phyloP scores from a whole-genome alignment of 306 rosid species.

The Citrullus colocynthis region DNA sequence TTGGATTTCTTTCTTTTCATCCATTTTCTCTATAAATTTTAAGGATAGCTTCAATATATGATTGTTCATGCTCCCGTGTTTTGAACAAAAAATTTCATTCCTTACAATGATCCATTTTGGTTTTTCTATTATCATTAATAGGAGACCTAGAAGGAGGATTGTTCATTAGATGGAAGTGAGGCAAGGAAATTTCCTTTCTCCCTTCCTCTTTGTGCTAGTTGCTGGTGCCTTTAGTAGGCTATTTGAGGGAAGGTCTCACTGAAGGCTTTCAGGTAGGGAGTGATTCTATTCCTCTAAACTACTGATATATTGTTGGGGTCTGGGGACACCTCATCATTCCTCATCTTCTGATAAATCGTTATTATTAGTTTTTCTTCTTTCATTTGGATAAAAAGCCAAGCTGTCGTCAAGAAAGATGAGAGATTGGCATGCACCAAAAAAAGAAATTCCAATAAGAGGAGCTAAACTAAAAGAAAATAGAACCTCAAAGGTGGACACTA shows the following conservation, averaged over 20 bases:
- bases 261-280: not conserved
- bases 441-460: not conserved
- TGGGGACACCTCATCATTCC: not conserved
- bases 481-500: not conserved
- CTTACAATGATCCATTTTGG: not conserved
- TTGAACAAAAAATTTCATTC: not conserved
- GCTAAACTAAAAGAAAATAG: not conserved
- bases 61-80: not conserved
- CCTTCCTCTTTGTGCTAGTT: not conserved
- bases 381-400: not conserved
- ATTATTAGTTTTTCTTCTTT: not conserved
- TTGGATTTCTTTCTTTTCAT: not conserved
- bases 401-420: not conserved
- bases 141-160: not conserved
- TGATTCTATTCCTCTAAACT: not conserved
- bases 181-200: not conserved
- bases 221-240: not conserved
- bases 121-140: not conserved
- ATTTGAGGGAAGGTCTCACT: not conserved
- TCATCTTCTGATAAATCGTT: not conserved
- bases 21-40: not conserved
- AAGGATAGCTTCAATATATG: not conserved
- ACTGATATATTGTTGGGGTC: not conserved
- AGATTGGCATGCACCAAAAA: not conserved
- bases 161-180: not conserved